Conservation (phyloP, 2,329 filamentous ascomycete species). For the Aspergillus uvarum region DNA sequence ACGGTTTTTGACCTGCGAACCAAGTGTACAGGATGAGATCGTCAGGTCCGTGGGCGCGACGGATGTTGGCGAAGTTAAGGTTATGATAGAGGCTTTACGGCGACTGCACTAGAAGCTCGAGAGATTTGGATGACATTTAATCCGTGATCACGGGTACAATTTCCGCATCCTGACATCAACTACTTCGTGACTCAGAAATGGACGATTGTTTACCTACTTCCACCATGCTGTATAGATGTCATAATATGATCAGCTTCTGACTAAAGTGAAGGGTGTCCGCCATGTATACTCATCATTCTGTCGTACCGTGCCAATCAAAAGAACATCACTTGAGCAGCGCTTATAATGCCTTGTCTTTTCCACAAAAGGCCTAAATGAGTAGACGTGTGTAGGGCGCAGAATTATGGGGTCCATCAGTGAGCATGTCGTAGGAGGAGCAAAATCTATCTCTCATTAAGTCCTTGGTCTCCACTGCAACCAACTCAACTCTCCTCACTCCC, state of each 20-base stretch:
- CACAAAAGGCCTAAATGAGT: no score
- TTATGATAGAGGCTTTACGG: constrained; percentile 58
- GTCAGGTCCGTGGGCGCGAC: constrained; percentile 52
- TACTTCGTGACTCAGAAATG: not conserved
- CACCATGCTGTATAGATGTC: not conserved
- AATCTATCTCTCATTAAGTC: not conserved
- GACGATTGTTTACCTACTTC: not conserved
- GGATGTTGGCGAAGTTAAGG: constrained; percentile 61
- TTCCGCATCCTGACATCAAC: not conserved
- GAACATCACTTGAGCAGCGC: no score
- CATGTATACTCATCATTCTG: not conserved
- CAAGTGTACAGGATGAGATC: constrained; percentile 56
- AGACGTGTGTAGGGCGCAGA: no score
- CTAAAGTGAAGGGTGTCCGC: not conserved
- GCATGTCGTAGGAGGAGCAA: not conserved
- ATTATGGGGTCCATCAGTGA: not conserved
- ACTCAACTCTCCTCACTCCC: not conserved
- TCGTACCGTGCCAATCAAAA: not conserved
- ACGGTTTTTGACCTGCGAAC: constrained; percentile 71
- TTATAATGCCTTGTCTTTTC: no score
- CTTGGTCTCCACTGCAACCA: not conserved
- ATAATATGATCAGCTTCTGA: not conserved
- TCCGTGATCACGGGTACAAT: no score
- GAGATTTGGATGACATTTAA: not conserved
- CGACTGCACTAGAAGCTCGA: constrained; percentile 45